These are phyloP conservation scores for Mycotypha africana DNA, from an alignment of 371 early-diverging fungal genomes.

Conservation along the genomic window DNA sequence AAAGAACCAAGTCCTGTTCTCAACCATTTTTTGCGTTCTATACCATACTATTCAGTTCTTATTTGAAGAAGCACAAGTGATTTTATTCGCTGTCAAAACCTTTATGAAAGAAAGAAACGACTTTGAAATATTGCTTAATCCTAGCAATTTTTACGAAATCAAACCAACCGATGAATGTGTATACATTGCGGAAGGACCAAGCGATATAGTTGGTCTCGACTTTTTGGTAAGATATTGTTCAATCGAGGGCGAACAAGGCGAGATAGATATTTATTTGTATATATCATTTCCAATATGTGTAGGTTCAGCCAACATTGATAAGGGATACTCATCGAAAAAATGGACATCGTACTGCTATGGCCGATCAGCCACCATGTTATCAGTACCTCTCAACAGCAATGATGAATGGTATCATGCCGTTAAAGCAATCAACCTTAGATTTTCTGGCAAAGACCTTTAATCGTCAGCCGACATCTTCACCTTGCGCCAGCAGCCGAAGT, in stretches of 20 bases:
- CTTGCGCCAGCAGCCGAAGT: too few species aligned
- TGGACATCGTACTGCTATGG: too few species aligned
- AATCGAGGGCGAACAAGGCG: too few species aligned
- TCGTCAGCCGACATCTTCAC: not conserved
- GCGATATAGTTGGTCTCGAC: too few species aligned
- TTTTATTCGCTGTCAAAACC: conserved; percentile 59
- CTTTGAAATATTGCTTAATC: conserved; percentile 56
- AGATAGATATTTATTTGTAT: too few species aligned
- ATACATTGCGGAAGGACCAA: conserved; percentile 59
- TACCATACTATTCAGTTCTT: conserved; percentile 12
- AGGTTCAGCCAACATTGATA: too few species aligned
- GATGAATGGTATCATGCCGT: not conserved
- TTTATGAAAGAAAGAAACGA: conserved; percentile 13
- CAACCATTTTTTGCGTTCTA: not conserved
- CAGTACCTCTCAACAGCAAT: too few species aligned
- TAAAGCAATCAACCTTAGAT: not conserved
- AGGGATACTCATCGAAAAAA: too few species aligned
- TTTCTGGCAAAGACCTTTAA: not conserved
- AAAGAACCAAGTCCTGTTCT: not conserved
- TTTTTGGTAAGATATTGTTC: too few species aligned
- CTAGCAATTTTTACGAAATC: conserved; percentile 53
- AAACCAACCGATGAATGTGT: conserved; percentile 49
- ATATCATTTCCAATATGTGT: too few species aligned
- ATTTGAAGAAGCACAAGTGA: conserved; percentile 66
- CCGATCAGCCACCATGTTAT: too few species aligned